These are phyloP conservation scores for Cylindrodendrum hubeiense DNA, from an alignment of 2,329 filamentous ascomycete genomes.

Conservation along the genomic window DNA sequence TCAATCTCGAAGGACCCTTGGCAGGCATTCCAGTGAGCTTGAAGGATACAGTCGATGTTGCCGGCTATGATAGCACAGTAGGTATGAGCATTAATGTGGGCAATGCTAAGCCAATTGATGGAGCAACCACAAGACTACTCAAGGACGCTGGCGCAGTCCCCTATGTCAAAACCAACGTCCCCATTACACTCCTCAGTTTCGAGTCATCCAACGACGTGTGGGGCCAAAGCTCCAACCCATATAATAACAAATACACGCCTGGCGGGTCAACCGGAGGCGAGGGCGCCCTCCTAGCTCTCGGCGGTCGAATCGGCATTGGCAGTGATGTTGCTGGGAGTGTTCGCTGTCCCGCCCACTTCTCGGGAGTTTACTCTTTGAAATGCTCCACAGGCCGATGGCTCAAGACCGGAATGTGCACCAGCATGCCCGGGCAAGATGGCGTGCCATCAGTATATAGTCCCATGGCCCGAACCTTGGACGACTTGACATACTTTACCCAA, in stretches of 20 bases:
- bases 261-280: slow-evolving; percentile 93
- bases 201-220: slow-evolving; percentile 84
- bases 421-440: slow-evolving; percentile 93
- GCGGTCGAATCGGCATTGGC: slow-evolving; percentile 88
- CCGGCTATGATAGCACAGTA: slow-evolving; percentile 85
- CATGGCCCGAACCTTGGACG: slow-evolving; percentile 88
- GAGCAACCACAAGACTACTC: slow-evolving; percentile 78
- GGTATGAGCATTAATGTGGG: slow-evolving; percentile 82
- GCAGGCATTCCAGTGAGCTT: slow-evolving; percentile 89
- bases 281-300: slow-evolving; percentile 82
- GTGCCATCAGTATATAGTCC: slow-evolving; percentile 91
- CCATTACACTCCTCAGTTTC: slow-evolving; percentile 87
- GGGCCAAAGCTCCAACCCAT: slow-evolving; percentile 86
- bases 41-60: slow-evolving; percentile 84
- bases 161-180: slow-evolving; percentile 93
- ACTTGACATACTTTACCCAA: slow-evolving; percentile 86
- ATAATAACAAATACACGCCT: slow-evolving; percentile 85
- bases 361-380: slow-evolving; percentile 86
- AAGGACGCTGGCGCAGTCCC: slow-evolving; percentile 91
- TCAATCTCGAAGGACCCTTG: slow-evolving; percentile 83
- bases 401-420: slow-evolving; percentile 84
- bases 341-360: slow-evolving; percentile 87
- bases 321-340: slow-evolving; percentile 94
- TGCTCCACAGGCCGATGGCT: slow-evolving; percentile 94
- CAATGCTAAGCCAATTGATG: slow-evolving; percentile 76